phyloP scores from a whole-genome alignment of 768 basidiomycete genomes.

The Cystobasidium ongulense region DNA sequence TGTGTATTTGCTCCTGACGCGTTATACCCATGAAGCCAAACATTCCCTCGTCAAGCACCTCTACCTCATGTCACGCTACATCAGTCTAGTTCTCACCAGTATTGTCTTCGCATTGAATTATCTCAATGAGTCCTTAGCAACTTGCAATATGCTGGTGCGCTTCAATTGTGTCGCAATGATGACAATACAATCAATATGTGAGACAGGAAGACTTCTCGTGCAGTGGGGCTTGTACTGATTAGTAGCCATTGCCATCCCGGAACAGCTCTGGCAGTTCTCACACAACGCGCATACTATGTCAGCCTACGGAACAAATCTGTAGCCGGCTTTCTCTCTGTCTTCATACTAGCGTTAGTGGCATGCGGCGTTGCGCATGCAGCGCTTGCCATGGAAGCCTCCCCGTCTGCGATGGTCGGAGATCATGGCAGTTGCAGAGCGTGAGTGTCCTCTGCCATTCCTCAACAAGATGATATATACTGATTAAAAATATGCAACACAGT shows the following conservation, averaged over 20 bases:
- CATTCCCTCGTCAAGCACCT: background rate
- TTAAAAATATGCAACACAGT: background rate
- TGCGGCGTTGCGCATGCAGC: background rate
- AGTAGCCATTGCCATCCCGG: background rate
- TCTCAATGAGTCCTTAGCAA: background rate
- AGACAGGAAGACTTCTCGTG: background rate
- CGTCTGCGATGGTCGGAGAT: background rate
- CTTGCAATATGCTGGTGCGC: slow-evolving; percentile 18
- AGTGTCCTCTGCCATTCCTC: background rate
- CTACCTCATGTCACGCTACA: slow-evolving; percentile 14
- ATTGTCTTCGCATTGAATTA: slow-evolving; percentile 1
- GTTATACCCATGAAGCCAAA: too few relatives aligned
- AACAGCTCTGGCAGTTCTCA: slow-evolving; percentile 13
- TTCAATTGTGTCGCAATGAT: slow-evolving; percentile 19
- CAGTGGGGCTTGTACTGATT: background rate
- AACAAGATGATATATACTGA: background rate
- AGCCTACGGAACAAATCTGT: background rate
- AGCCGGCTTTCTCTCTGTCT: background rate
- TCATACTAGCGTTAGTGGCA: background rate
- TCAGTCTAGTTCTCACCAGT: slow-evolving; percentile 2
- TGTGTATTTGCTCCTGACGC: too few relatives aligned
- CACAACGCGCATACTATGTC: slow-evolving; percentile 15
- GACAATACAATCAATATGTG: slow-evolving; percentile 3
- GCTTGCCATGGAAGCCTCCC: background rate
- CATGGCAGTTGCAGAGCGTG: background rate